Evolutionary conservation across 305 asterid genomes (phyloP).

Genomic region (Fraxinus paxiana): DNA sequence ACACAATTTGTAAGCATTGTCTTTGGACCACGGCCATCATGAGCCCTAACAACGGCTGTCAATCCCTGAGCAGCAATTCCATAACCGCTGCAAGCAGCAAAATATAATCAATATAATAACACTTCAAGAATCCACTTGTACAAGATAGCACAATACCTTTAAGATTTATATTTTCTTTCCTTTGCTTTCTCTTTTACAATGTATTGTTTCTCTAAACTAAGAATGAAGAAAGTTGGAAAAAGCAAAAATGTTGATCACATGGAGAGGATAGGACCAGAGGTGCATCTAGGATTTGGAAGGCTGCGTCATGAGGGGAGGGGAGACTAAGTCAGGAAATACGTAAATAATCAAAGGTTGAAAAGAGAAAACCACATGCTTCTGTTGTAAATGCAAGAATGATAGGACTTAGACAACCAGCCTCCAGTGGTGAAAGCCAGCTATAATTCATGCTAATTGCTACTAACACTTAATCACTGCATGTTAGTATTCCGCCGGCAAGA

Average conservation of each 20-base stretch:
- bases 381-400: neutral
- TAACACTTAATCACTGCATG: neutral
- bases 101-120: slow-evolving; percentile 12
- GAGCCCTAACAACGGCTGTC: slow-evolving; percentile 80
- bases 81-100: slow-evolving; percentile 70
- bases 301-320: neutral
- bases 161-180: slow-evolving; percentile 1
- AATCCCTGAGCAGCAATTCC: slow-evolving; percentile 92
- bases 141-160: slow-evolving; percentile 4
- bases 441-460: neutral
- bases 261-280: slow-evolving; percentile 5
- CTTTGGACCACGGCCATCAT: slow-evolving; percentile 91
- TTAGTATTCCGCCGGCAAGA: neutral
- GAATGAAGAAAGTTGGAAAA: slow-evolving; percentile 16
- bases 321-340: neutral
- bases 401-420: neutral
- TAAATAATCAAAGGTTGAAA: neutral
- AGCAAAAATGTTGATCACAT: neutral
- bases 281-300: neutral
- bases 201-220: neutral
- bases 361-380: neutral
- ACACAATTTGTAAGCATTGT: slow-evolving; percentile 67
- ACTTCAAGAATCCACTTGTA: slow-evolving; percentile 9
- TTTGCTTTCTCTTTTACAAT: neutral
- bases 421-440: neutral